Base-by-base conservation (phyloP, 495 filamentous ascomycete genomes). In the Aspergillus conjunctus region DNA sequence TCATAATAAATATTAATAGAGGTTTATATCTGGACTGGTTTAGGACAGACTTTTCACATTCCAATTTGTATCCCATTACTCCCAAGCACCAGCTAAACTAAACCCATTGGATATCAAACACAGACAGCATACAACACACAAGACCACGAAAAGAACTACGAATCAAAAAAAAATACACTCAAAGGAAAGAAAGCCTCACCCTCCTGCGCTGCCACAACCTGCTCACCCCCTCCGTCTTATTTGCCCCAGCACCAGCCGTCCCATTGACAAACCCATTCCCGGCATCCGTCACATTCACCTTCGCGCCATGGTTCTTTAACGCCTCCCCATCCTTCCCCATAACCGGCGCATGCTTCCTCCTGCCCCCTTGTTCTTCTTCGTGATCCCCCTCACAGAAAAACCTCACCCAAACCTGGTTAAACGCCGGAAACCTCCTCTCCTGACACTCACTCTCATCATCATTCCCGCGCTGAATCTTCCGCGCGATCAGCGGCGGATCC, bases 391-490 rank as follows among this genome's bases (percentile, higher is more conserved):
- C 58, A 61, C 76, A 78, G 18, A 68, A 62, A 45, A 78, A 60
- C 37, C 63, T 66, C 32, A 75, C 53, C 73, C 74, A 78, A 4
- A 78, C 68, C 51, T 73, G 53, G 49, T 53, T 69, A 43, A 66
- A 76, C 15, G 68, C 68, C 4, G 58, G 59, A 41, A 74, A 71
- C 7, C 59, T 59, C 21, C 72, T 60, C 39, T 53, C 9, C 46
- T 56, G 49, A 44, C 75, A 78, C n/a, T 61, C 45, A 59, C 72
- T 74, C 8, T 71, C 55, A 43, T 18, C 34, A 15, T 17, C 50
- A 34, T 58, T 12, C 2, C 67, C 5, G 66, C 65, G 20, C 32
- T 55, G 33, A 8, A 77, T 51, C 14, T 61, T 59, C 22, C 61
- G 46, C 15, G 31, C 64, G 43, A 79, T 63, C 0, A 79, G 63